phyloP scores from a whole-genome alignment of 441 rosid genomes.

The Biscutella laevigata region DNA sequence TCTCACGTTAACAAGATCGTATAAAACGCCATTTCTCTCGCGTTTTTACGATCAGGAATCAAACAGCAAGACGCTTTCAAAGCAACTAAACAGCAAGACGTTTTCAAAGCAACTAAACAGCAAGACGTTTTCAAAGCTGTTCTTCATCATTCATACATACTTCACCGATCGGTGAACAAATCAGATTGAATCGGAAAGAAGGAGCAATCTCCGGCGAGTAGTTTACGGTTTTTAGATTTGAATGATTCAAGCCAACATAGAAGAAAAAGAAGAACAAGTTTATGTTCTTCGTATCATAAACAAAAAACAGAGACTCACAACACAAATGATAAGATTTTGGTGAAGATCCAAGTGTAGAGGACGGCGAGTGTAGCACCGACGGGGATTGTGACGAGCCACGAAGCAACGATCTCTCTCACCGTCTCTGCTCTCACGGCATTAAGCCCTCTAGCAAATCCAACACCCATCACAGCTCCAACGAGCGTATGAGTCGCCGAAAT shows the following conservation, averaged over 20 bases:
- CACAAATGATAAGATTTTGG: constrained; percentile 57
- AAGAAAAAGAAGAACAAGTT: constrained; percentile 10
- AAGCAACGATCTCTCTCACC: constrained; percentile 76
- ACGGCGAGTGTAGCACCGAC: constrained; percentile 76
- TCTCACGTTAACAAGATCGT: constrained; percentile 17
- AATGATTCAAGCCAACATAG: constrained; percentile 17
- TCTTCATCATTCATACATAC: too few relatives aligned
- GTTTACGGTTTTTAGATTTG: constrained; percentile 12
- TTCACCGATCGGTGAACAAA: constrained; percentile 21
- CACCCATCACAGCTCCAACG: constrained; percentile 99
- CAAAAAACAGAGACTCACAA: constrained; percentile 32
- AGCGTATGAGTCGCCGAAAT: constrained; percentile 93
- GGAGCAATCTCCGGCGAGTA: too few relatives aligned
- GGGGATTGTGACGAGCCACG: constrained; percentile 93
- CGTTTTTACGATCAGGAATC: background rate
- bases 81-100: background rate
- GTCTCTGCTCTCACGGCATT: constrained; percentile 87
- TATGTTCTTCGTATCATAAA: constrained; percentile 19
- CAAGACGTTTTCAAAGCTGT: constrained; percentile 6
- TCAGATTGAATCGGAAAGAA: background rate
- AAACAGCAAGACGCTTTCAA: background rate
- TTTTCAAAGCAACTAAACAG: background rate
- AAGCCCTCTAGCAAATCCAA: constrained; percentile 92
- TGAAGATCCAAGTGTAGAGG: constrained; percentile 78
- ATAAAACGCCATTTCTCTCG: background rate